Base-by-base conservation (phyloP, 768 basidiomycete genomes). In the Pisolithus tinctorius region DNA sequence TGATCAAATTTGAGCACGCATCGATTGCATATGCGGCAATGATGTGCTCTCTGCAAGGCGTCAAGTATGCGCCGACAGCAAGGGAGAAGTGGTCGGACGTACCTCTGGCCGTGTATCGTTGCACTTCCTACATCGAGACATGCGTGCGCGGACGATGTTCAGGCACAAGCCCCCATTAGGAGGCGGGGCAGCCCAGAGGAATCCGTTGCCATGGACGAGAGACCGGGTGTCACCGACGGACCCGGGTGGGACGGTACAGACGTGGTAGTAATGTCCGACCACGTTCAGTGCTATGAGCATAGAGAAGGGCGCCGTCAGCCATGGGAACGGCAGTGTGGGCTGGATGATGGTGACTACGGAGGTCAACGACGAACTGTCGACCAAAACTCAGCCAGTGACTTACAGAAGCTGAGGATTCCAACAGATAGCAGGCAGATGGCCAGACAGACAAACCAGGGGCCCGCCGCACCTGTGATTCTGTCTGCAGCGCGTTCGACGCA, bases 1-100 rank as follows among this genome's bases (percentile, higher is more conserved):
- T 93, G 91, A 62, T 93, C 91, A 63, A 84, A 93, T 63, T 93
- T 93, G 42, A 97, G 65, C 26, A 96, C 82, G 62, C 93, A 96
- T 47, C 78, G 80, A 58, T 92, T 90, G 65, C 93, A 96, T 63
- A 96, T 85, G 25, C 84, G 78, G 69, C 93, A 96, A 68, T 95
- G 93, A 64, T 97, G 93, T 8, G 93, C 78, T 70, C 93, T 82
- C 93, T 95, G 66, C 47, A 55, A 47, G 51, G 50, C 44, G 53
- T 34, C 50, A 59, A 11, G 23, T 13, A 34, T 13, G 34, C 11
- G 14, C 34, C 4, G 13, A 27, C 26, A 27, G 17, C 8, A 30
- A 45, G 39, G 17, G 13, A 6, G 4, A 48, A 34, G 45, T 26
- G 23, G 14, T 20, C 47, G 20, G 4, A 66, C 82, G 66, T 65